Evolutionary conservation across 2,329 filamentous ascomycete genomes (phyloP).

Genomic region (Trichoderma polysporum): DNA sequence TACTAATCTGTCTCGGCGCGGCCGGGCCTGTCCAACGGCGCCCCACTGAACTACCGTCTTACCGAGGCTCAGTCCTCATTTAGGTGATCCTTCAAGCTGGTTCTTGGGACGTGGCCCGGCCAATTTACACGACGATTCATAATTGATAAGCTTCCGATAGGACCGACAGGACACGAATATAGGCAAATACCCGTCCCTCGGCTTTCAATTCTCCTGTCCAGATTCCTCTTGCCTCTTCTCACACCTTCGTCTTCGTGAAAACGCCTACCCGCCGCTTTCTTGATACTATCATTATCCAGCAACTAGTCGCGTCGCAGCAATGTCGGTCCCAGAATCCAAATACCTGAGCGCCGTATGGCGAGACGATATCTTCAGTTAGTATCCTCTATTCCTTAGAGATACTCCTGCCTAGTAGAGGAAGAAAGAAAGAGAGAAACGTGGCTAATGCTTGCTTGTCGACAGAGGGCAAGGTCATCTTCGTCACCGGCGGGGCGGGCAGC

Average conservation of each 20-base stretch:
- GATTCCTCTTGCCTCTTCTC: background rate
- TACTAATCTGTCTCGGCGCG: background rate
- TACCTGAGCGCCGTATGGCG: conserved; percentile 84
- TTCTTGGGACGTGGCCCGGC: background rate
- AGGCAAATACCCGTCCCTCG: background rate
- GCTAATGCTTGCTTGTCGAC: conserved; percentile 6
- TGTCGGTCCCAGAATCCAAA: conserved; percentile 69
- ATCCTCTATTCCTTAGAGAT: background rate
- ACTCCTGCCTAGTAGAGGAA: background rate
- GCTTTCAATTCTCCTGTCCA: background rate
- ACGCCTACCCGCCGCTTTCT: too few species aligned
- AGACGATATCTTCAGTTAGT: conserved; percentile 77
- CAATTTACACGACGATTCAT: background rate
- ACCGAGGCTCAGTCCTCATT: background rate
- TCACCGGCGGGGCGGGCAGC: conserved; percentile 88
- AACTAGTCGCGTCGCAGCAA: conserved; percentile 34
- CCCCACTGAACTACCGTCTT: background rate
- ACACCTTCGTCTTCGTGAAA: background rate
- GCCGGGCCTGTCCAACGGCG: background rate
- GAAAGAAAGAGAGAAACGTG: background rate
- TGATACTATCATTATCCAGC: background rate
- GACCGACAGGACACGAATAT: background rate
- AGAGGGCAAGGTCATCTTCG: conserved; percentile 90
- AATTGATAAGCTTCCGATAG: background rate
- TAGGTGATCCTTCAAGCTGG: background rate